Evolutionary conservation across 345 rosid genomes (phyloP), one percentile per base, ranked within the genome.

Genomic region (Rubroshorea leprosula): DNA sequence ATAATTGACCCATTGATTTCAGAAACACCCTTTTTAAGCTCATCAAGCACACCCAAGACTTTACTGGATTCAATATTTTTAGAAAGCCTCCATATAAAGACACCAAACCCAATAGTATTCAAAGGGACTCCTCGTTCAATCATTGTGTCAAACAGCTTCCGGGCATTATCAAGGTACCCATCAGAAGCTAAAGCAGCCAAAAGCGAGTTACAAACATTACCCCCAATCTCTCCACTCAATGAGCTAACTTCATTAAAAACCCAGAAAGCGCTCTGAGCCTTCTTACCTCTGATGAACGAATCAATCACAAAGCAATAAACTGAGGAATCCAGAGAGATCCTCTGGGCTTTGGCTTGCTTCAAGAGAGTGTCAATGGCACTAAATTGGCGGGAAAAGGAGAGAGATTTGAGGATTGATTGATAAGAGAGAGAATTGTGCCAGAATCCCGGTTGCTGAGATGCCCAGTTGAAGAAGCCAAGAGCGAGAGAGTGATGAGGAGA

Each of bases 381-480:
- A 68, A 75, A 76, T 58, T 84, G 89, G 43, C 87, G 83, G 68
- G 93, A 79, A 31, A 69, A 63, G 5, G 83, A 88, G 27, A 88
- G 90, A 27, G 85, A 82, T 51, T 78, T 88, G 63, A 91, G 69
- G 60, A 91, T 54, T 14, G 98, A 82, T n/a, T 76, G 78, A 62
- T 86, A 91, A 13, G 90, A 76, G 56, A 78, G 17, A 0, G 90
- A 68, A 48, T 74, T 81, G 67, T 91, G 98, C 7, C 75, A 26
- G 70, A 79, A 91, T 46, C 82, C 80, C 11, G 98, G 95, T 51
- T 88, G 94, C 71, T 89, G 90, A 20, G 92, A 74, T 5, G 92
- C 85, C 98, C 98, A 91, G 66, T 88, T 74, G 85, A 91, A 91
- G 77, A 91, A 85, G 44, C 96, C 94, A 18, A 91, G 87, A 26